Percentiles rank a stretch among this genome's conserved stretches.
Conservation (phyloP, 345 rosid species). For the Punica granatum region DNA sequence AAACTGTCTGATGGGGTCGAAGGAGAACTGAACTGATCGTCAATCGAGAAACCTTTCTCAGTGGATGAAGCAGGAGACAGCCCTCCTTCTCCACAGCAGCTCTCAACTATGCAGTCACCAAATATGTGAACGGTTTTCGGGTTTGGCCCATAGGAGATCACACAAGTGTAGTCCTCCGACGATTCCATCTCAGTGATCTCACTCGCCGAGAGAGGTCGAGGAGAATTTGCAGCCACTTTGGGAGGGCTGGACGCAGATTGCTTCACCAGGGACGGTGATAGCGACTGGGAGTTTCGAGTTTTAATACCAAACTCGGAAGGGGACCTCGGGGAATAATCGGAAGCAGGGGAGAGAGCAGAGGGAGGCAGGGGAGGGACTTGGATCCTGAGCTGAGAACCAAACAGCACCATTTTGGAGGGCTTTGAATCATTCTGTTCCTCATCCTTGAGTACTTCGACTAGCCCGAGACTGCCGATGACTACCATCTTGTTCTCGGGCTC, state of each 20-base stretch:
- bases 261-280: not conserved
- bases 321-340: constrained; percentile 42
- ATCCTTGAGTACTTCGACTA: constrained; percentile 54
- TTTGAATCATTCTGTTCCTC: constrained; percentile 24
- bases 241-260: not conserved
- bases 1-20: constrained; percentile 43
- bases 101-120: constrained; percentile 69
- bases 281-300: constrained; percentile 32
- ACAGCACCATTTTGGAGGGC: constrained; percentile 38
- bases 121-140: constrained; percentile 90
- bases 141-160: constrained; percentile 76
- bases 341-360: constrained; percentile 19
- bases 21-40: constrained; percentile 13
- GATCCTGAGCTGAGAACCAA: constrained; percentile 78
- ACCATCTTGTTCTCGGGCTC: constrained; percentile 8
- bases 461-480: constrained; percentile 38
- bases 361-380: constrained; percentile 51
- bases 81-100: constrained; percentile 58
- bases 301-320: constrained; percentile 66
- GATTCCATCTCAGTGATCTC: constrained; percentile 51
- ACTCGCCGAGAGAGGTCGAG: not conserved
- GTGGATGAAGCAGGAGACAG: constrained; percentile 25
- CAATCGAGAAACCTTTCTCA: constrained; percentile 19
- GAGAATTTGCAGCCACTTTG: not conserved
- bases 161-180: constrained; percentile 94